Evolutionary conservation across 2,329 filamentous ascomycete species (phyloP).

Genomic region (Trichoderma hamatum): DNA sequence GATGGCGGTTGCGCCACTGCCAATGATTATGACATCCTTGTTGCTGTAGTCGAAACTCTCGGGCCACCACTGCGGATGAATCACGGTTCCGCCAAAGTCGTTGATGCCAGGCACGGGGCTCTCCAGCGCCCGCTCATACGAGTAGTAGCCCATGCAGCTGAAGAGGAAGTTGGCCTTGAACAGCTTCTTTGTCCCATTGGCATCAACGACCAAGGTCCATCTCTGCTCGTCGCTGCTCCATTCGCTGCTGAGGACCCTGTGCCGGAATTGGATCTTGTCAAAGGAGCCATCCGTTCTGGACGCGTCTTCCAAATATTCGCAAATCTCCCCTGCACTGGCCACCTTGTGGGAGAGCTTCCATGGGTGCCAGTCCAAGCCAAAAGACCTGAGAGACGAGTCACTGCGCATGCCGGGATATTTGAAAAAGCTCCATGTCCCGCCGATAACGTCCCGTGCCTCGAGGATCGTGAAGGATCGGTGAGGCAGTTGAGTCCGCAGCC

Average conservation of each 20-base stretch:
- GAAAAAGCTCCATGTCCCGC: slow-evolving; percentile 80
- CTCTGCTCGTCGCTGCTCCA: slow-evolving; percentile 60
- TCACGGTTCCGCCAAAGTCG: slow-evolving; percentile 63
- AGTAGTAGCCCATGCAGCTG: slow-evolving; percentile 69
- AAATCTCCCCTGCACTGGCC: slow-evolving; percentile 55
- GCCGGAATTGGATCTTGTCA: slow-evolving; percentile 55
- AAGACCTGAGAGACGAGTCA: slow-evolving; percentile 64
- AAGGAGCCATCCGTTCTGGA: slow-evolving; percentile 55
- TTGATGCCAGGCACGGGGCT: slow-evolving; percentile 67
- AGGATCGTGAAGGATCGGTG: slow-evolving; percentile 64
- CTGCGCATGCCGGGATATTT: slow-evolving; percentile 74
- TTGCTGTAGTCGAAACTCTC: slow-evolving; percentile 64
- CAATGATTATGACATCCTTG: slow-evolving; percentile 73
- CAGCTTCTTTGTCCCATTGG: slow-evolving; percentile 32
- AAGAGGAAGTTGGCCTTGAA: slow-evolving; percentile 59
- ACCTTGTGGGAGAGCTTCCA: slow-evolving; percentile 62
- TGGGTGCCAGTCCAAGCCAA: slow-evolving; percentile 71
- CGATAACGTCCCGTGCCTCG: slow-evolving; percentile 66
- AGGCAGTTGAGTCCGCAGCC: slow-evolving; percentile 61
- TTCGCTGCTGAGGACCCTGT: slow-evolving; percentile 51
- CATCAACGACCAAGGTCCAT: slow-evolving; percentile 56
- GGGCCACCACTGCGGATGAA: slow-evolving; percentile 80
- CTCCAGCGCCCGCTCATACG: slow-evolving; percentile 65
- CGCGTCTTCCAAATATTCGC: slow-evolving; percentile 57
- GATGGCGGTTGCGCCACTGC: slow-evolving; percentile 77